Percentiles rank a stretch among this genome's conserved stretches.
Evolutionary conservation across 352 stramenopile genomes (phyloP).

Genomic region (Globisporangium lucens): DNA sequence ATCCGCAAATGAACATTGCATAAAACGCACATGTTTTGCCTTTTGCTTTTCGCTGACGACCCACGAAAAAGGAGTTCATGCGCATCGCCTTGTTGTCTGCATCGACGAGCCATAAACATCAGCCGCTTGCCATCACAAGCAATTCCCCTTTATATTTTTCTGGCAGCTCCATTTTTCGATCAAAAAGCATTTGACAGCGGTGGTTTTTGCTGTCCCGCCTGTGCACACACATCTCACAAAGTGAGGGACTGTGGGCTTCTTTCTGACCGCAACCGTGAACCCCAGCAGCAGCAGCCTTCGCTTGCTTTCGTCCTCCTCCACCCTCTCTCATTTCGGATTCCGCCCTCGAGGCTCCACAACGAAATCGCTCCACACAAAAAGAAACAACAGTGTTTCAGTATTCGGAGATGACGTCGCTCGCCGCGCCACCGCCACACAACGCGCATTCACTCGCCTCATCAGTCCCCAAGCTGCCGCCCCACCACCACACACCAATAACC

Average conservation of each 20-base stretch:
- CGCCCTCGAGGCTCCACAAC: conserved; percentile 7
- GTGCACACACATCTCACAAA: background rate
- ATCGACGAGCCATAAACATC: background rate
- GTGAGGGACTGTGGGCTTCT: background rate
- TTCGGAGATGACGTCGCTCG: background rate
- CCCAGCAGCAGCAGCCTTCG: no score
- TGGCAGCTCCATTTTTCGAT: background rate
- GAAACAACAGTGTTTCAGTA: background rate
- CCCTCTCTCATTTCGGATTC: conserved; percentile 12
- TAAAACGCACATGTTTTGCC: background rate
- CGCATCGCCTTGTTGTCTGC: background rate
- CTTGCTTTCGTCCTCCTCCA: background rate
- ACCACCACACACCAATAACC: conserved; percentile 1
- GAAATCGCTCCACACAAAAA: background rate
- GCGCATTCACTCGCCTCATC: background rate
- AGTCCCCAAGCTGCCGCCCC: background rate
- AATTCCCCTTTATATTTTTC: background rate
- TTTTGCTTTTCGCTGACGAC: background rate
- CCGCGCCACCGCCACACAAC: background rate
- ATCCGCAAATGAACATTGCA: background rate
- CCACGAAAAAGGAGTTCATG: background rate
- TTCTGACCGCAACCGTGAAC: background rate
- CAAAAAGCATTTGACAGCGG: background rate
- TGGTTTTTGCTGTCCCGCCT: background rate
- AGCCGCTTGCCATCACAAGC: background rate